A percentile compares a stretch with the other conserved stretches of the same genome.
phyloP scores from a whole-genome alignment of 345 rosid genomes.

The Populus tremula region DNA sequence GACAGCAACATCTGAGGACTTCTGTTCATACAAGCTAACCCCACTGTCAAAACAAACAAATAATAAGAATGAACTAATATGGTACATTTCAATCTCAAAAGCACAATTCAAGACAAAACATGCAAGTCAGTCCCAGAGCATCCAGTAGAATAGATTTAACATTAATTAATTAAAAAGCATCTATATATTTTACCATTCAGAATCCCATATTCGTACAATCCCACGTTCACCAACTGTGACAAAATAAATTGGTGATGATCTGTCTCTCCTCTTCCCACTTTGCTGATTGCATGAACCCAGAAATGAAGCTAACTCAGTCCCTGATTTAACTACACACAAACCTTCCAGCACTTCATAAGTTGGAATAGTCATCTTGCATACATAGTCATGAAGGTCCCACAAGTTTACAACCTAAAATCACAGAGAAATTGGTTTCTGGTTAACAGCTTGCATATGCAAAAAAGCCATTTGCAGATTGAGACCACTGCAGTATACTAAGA shows the following conservation, averaged over 20 bases:
- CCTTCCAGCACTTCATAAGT: slow-evolving; percentile 82
- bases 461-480: neutral
- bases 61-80: slow-evolving; percentile 5
- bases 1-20: slow-evolving; percentile 67
- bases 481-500: neutral
- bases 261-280: slow-evolving; percentile 38
- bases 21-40: slow-evolving; percentile 72
- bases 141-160: neutral
- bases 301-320: slow-evolving; percentile 48
- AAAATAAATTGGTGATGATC: slow-evolving; percentile 48
- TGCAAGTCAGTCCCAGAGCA: neutral
- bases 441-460: slow-evolving; percentile 6
- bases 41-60: slow-evolving; percentile 57
- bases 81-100: slow-evolving; percentile 4
- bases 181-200: slow-evolving; percentile 59
- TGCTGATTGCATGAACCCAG: slow-evolving; percentile 40
- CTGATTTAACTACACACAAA: slow-evolving; percentile 52
- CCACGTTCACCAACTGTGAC: slow-evolving; percentile 89
- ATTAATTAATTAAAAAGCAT: neutral
- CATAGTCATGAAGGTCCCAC: slow-evolving; percentile 84
- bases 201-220: slow-evolving; percentile 72
- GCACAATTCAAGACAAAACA: neutral
- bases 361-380: slow-evolving; percentile 72
- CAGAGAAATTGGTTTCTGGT: slow-evolving; percentile 3
- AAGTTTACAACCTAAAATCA: slow-evolving; percentile 76